phyloP scores from a whole-genome alignment of 352 stramenopile genomes.

The Phytophthora lateralis region DNA sequence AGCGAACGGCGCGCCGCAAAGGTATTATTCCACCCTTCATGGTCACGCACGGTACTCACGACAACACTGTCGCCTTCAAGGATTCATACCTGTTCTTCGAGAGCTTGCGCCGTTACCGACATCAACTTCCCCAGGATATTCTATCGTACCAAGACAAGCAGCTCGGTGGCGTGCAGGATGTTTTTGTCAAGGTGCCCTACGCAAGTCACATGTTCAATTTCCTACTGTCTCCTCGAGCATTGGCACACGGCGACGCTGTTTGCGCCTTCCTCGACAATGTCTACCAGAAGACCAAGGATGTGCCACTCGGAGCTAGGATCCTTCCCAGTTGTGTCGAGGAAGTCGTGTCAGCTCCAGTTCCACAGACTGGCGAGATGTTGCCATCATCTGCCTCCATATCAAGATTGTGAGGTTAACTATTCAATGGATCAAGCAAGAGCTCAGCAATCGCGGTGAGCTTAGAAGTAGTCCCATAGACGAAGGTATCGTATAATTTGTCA shows the following conservation, averaged over 20 bases:
- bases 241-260: slow-evolving; percentile 60
- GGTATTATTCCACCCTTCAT: slow-evolving; percentile 61
- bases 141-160: slow-evolving; percentile 25
- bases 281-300: slow-evolving; percentile 46
- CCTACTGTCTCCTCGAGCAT: slow-evolving; percentile 53
- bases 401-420: slow-evolving; percentile 23
- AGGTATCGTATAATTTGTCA: slow-evolving; percentile 25
- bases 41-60: slow-evolving; percentile 59
- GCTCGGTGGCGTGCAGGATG: slow-evolving; percentile 47
- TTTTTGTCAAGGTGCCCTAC: slow-evolving; percentile 60
- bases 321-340: slow-evolving; percentile 16
- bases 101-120: slow-evolving; percentile 46
- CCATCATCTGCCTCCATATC: slow-evolving; percentile 12
- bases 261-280: slow-evolving; percentile 63
- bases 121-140: slow-evolving; percentile 28
- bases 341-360: neutral
- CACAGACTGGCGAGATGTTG: neutral
- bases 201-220: slow-evolving; percentile 73
- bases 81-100: slow-evolving; percentile 68
- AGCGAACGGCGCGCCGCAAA: slow-evolving; percentile 19
- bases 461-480: slow-evolving; percentile 9
- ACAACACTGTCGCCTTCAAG: slow-evolving; percentile 61
- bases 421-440: neutral
- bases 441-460: neutral
- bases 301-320: slow-evolving; percentile 35